Evolutionary conservation across 306 rosid genomes (phyloP).

Genomic region (Dalbergia oliveri): DNA sequence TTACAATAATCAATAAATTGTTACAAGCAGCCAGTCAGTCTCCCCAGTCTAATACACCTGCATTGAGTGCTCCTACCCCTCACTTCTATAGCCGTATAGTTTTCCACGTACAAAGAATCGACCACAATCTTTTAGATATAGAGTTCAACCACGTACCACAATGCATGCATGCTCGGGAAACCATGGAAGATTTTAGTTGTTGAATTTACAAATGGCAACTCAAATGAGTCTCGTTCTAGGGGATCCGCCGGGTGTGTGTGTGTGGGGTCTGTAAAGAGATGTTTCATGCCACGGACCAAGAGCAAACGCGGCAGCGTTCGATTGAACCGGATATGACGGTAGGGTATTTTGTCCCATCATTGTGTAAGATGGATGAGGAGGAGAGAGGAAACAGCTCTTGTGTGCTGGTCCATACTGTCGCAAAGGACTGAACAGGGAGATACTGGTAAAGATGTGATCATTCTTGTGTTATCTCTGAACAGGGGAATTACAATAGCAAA

Average conservation of each 20-base stretch:
- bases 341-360: conserved; percentile 63
- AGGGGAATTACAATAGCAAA: conserved; percentile 19
- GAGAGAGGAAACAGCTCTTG: conserved; percentile 74
- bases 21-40: conserved; percentile 45
- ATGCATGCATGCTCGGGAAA: conserved; percentile 52
- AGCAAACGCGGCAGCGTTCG: conserved; percentile 55
- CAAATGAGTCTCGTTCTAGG: conserved; percentile 78
- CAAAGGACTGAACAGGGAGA: conserved; percentile 94
- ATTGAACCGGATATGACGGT: conserved; percentile 63
- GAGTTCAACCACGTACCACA: conserved; percentile 42
- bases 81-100: conserved; percentile 9
- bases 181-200: conserved; percentile 42
- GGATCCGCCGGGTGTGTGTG: conserved; percentile 79
- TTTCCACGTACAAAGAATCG: conserved; percentile 10
- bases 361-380: conserved; percentile 73
- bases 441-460: conserved; percentile 84
- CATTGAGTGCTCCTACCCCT: conserved; percentile 25
- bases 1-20: conserved; percentile 58
- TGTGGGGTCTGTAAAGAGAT: conserved; percentile 59
- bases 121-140: conserved; percentile 26
- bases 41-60: conserved; percentile 36
- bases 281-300: conserved; percentile 70
- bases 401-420: conserved; percentile 69
- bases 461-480: conserved; percentile 73
- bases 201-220: conserved; percentile 61